These are phyloP conservation scores for Sanguinoderma infundibulare DNA, from an alignment of 1,284 basidiomycete genomes.

Conservation along the genomic window DNA sequence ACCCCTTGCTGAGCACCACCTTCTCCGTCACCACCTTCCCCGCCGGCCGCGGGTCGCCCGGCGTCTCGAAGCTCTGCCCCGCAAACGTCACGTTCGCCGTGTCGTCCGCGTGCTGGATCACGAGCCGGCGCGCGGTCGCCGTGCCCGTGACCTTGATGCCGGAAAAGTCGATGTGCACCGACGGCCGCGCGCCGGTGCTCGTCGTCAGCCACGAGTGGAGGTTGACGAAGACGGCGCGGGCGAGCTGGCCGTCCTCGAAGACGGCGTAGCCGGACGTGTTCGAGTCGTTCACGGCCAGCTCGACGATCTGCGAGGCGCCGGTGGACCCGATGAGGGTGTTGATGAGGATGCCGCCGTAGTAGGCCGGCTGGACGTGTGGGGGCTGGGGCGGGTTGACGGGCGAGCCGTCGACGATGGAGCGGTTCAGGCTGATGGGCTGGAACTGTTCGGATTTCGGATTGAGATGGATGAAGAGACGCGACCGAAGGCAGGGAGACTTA, in stretches of 20 bases:
- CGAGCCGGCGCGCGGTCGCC: conserved; percentile 20
- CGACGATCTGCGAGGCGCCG: conserved; percentile 47
- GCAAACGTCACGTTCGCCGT: conserved; percentile 61
- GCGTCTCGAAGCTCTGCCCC: conserved; percentile 67
- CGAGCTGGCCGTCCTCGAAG: conserved; percentile 51
- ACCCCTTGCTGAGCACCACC: conserved; percentile 42
- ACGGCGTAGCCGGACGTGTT: conserved; percentile 66
- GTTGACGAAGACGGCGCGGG: conserved; percentile 62
- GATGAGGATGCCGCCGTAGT: conserved; percentile 61
- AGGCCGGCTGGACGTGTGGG: conserved; percentile 63
- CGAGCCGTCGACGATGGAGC: conserved; percentile 55
- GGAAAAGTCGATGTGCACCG: conserved; percentile 47
- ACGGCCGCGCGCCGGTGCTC: conserved; percentile 38
- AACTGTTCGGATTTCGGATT: conserved; percentile 40
- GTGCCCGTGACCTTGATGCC: conserved; percentile 4
- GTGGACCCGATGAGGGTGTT: conserved; percentile 46
- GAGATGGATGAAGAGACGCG: background rate
- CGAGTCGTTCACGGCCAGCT: conserved; percentile 55
- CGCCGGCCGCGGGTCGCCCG: conserved; percentile 44
- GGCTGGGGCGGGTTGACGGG: conserved; percentile 48
- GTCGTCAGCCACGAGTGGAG: conserved; percentile 52
- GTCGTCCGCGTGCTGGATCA: conserved; percentile 58
- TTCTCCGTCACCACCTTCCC: conserved; percentile 44
- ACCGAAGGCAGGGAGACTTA: conserved; percentile 24
- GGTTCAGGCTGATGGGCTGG: conserved; percentile 56